Base-by-base conservation (phyloP, 2,329 filamentous ascomycete genomes). In the Aspergillus latus region DNA sequence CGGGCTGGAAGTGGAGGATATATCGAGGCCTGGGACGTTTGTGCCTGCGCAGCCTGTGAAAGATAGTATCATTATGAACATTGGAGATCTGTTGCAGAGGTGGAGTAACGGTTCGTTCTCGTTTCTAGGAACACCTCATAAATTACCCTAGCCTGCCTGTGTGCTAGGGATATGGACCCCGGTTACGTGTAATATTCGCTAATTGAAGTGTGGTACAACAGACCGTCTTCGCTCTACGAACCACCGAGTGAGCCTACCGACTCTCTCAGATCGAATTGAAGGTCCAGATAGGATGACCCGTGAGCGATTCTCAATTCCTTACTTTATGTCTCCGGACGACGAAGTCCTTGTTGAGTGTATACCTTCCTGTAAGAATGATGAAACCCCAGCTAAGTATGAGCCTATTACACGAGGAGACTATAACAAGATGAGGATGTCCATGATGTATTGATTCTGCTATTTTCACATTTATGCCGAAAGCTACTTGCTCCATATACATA, bases 251-350 rank as follows among this genome's bases (percentile, higher is more conserved):
- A 75, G 73, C 1, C 62, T 79, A 3, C 80, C 80, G 11, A 75
- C 75, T 2, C 62, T 71, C 0, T 62, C 69, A 8, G 71, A 77
- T 58, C 68, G 74, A 15, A 74, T 68, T 56, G 71, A 67, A 44
- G 76, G 72, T 1, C 64, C 65, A 1, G 65, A 75, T 11, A 65
- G 72, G 3, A 78, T 82, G 72, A 82, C 80, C 2, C 70, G 72
- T 32, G 74, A 78, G 16, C 71, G 84, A 11, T 86, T 83, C 59
- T 85, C 83, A 7, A 85, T 86, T 51, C 82, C 83, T 0, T 86
- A 84, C 63, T 86, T 86, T 54, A 74, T 85, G 32, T 70, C 74
- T 5, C 80, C 82, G 0, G 78, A 84, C 59, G 72, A 76, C 2
- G 72, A 78, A 43, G 71, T 76, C 3, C 67, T 80, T 7, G 80